Percentiles rank a stretch among this genome's conserved stretches.
Evolutionary conservation across 176 grass and related monocot species (phyloP).

Genomic region (Aegilops umbellulata): DNA sequence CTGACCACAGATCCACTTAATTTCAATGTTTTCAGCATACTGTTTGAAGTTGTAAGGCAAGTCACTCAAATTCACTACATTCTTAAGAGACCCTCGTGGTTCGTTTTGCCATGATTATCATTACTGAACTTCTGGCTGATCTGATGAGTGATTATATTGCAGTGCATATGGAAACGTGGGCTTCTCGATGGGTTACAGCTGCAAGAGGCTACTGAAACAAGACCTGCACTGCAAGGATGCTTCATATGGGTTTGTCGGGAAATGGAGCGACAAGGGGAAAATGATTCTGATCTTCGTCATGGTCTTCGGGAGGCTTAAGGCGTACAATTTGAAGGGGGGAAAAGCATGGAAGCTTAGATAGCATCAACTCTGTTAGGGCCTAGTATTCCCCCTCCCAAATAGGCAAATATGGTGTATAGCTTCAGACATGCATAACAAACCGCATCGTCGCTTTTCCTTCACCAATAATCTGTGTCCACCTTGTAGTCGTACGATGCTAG

Average conservation of each 20-base stretch:
- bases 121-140: slow-evolving; percentile 1
- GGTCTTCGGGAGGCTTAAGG: slow-evolving; percentile 83
- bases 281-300: slow-evolving; percentile 64
- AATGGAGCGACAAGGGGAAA: slow-evolving; percentile 74
- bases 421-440: neutral
- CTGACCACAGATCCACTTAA: slow-evolving; percentile 55
- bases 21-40: slow-evolving; percentile 81
- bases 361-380: neutral
- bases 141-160: slow-evolving; percentile 15
- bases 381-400: neutral
- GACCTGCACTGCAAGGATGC: slow-evolving; percentile 60
- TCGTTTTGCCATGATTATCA: neutral
- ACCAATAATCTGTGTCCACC: neutral
- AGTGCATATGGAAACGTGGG: slow-evolving; percentile 79
- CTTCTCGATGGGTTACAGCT: slow-evolving; percentile 71
- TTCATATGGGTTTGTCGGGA: slow-evolving; percentile 63
- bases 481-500: neutral
- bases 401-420: neutral
- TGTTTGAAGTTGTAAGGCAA: slow-evolving; percentile 77
- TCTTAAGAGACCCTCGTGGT: neutral
- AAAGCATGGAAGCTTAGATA: slow-evolving; percentile 73
- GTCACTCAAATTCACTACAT: neutral
- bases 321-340: slow-evolving; percentile 56
- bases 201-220: slow-evolving; percentile 45
- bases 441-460: neutral